Evolutionary conservation across 352 stramenopile species (phyloP).

Genomic region (Pythium monospermum): DNA sequence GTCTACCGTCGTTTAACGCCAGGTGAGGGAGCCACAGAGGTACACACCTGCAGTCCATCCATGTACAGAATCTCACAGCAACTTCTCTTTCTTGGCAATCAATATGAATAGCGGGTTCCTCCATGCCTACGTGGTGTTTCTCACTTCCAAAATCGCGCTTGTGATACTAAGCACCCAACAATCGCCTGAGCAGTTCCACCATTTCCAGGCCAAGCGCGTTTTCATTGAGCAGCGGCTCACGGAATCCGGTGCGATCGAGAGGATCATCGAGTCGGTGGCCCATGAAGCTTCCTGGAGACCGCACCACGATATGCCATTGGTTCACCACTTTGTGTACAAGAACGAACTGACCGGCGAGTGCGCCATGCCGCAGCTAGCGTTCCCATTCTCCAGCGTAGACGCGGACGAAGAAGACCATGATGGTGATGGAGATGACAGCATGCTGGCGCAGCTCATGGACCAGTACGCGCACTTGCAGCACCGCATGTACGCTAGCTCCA

Average conservation of each 20-base stretch:
- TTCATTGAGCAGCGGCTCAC: slow-evolving; percentile 37
- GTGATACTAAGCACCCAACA: slow-evolving; percentile 67
- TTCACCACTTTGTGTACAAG: slow-evolving; percentile 70
- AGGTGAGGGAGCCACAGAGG: slow-evolving; percentile 23
- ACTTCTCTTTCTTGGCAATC: no score
- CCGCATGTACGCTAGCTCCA: slow-evolving; percentile 55
- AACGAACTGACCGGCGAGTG: slow-evolving; percentile 64
- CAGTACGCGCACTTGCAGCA: slow-evolving; percentile 56
- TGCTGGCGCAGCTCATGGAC: slow-evolving; percentile 32
- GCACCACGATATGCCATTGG: slow-evolving; percentile 44
- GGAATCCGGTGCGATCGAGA: slow-evolving; percentile 33
- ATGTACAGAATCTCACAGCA: neutral
- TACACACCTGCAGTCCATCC: neutral
- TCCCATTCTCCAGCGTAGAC: slow-evolving; percentile 53
- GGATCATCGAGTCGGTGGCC: slow-evolving; percentile 30
- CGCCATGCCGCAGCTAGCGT: slow-evolving; percentile 30
- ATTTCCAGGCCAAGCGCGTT: slow-evolving; percentile 58
- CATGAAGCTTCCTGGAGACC: slow-evolving; percentile 36
- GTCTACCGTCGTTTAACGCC: slow-evolving; percentile 57
- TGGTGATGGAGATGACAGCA: slow-evolving; percentile 27
- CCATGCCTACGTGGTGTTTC: slow-evolving; percentile 70
- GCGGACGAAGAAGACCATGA: no score
- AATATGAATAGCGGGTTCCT: slow-evolving; percentile 48
- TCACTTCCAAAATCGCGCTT: slow-evolving; percentile 46
- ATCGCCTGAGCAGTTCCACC: slow-evolving; percentile 60